A percentile compares a stretch with the other conserved stretches of the same genome.
phyloP scores from a whole-genome alignment of 2,329 filamentous ascomycete species.

The Curvularia hawaiiensis region DNA sequence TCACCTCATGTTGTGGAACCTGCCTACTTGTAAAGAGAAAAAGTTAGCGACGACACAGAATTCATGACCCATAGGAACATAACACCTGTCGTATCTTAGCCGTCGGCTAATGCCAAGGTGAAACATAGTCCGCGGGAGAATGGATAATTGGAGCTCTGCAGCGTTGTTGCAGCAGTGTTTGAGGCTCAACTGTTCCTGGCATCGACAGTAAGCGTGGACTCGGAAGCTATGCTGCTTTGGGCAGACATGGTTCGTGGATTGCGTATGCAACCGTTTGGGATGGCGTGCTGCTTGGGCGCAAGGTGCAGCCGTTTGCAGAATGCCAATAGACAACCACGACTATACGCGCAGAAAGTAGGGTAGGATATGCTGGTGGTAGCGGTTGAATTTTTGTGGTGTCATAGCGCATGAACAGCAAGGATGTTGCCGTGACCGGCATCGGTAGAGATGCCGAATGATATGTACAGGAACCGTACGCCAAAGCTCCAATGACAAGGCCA shows the following conservation, averaged over 20 bases:
- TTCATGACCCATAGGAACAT: constrained; percentile 1
- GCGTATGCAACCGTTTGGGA: background rate
- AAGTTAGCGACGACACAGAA: background rate
- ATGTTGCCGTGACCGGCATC: constrained; percentile 16
- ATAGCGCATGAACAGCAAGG: constrained; percentile 30
- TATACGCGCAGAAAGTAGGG: background rate
- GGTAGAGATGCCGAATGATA: constrained; percentile 26
- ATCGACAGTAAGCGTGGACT: constrained; percentile 1
- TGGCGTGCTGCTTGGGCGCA: background rate
- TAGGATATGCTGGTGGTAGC: constrained; percentile 5
- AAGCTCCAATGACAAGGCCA: constrained; percentile 17
- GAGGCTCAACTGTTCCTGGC: constrained; percentile 20
- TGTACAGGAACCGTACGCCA: constrained; percentile 27
- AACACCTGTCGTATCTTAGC: constrained; percentile 22
- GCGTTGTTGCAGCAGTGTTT: constrained; percentile 20
- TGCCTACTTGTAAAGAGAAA: background rate
- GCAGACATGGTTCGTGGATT: background rate
- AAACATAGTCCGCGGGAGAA: constrained; percentile 14
- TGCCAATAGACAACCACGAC: background rate
- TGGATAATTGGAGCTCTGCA: constrained; percentile 14
- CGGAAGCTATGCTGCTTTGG: constrained; percentile 11
- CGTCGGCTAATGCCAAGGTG: constrained; percentile 20
- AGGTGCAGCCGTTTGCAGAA: background rate
- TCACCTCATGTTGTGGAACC: background rate
- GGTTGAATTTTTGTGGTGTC: constrained; percentile 30